Conservation (phyloP, 78 protist genomes). For the Dictyostelium citrinum region DNA sequence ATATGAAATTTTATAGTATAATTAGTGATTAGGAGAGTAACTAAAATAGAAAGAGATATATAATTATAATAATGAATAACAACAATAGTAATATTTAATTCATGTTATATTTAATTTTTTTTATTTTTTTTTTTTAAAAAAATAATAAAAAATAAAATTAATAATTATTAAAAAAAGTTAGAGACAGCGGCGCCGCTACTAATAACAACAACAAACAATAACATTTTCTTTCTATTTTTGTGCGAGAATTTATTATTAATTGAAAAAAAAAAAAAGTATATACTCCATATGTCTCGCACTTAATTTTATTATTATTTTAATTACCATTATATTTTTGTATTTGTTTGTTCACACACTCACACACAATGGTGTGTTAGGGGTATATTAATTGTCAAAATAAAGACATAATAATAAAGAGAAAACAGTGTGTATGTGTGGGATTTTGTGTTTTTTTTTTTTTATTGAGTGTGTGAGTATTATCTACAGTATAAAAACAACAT, state of each 20-base stretch:
- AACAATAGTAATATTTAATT: not conserved
- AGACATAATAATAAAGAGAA: not conserved
- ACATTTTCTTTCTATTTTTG: not conserved
- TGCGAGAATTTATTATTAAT: not conserved
- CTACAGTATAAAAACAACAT: not conserved
- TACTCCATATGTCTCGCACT: not conserved
- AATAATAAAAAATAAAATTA: not conserved
- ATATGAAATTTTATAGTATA: not conserved
- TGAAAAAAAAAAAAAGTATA: not conserved
- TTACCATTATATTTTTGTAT: not conserved
- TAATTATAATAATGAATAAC: not conserved
- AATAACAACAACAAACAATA: not conserved
- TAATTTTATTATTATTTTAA: not conserved
- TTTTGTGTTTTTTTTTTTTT: not conserved
- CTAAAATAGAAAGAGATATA: not conserved
- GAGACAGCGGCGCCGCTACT: not conserved
- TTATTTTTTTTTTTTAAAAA: not conserved
- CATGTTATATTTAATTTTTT: not conserved
- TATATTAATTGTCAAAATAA: not conserved
- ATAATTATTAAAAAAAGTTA: not conserved
- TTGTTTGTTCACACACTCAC: not conserved
- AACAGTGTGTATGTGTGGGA: not conserved
- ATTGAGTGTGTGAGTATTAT: not conserved
- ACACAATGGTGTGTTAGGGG: not conserved
- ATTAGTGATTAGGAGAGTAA: not conserved